These are phyloP conservation scores for Tuber indicum DNA, from an alignment of 495 filamentous ascomycete species.

Conservation along the genomic window DNA sequence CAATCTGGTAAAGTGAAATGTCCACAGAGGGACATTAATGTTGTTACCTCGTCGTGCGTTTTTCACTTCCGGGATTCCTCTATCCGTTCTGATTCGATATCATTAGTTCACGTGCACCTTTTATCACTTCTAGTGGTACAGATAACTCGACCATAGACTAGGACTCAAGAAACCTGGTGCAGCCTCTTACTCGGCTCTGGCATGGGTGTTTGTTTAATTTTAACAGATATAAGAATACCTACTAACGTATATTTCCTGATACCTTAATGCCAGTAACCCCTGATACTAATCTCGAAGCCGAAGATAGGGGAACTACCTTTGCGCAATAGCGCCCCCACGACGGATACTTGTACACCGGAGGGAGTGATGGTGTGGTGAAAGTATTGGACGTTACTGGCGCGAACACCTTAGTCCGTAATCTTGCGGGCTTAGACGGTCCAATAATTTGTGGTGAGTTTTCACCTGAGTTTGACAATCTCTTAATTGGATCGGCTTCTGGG, in stretches of 20 bases:
- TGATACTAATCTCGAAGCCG: constrained; percentile 53
- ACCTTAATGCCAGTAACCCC: constrained; percentile 59
- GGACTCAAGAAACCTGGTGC: constrained; percentile 58
- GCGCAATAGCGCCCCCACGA: constrained; percentile 66
- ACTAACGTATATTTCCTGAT: constrained; percentile 26
- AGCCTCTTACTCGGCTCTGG: constrained; percentile 57
- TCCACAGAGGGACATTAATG: constrained; percentile 78
- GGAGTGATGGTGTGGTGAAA: constrained; percentile 80
- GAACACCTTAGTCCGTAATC: constrained; percentile 58
- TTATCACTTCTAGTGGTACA: constrained; percentile 78
- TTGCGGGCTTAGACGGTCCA: constrained; percentile 48
- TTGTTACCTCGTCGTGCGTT: constrained; percentile 57
- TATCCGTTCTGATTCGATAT: constrained; percentile 46
- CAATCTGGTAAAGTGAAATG: constrained; percentile 53
- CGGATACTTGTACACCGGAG: too few relatives aligned
- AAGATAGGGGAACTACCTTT: constrained; percentile 76
- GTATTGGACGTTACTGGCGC: constrained; percentile 70
- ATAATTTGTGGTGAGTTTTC: constrained; percentile 46
- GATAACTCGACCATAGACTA: constrained; percentile 77
- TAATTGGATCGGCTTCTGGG: constrained; percentile 35
- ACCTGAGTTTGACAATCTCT: constrained; percentile 28
- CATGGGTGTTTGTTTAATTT: constrained; percentile 51
- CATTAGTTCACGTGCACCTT: constrained; percentile 44
- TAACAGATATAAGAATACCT: not conserved
- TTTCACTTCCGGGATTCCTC: constrained; percentile 45